Evolutionary conservation across 495 filamentous ascomycete species (phyloP), one percentile per base, ranked within the genome.

Genomic region (Daldinia concentrica): DNA sequence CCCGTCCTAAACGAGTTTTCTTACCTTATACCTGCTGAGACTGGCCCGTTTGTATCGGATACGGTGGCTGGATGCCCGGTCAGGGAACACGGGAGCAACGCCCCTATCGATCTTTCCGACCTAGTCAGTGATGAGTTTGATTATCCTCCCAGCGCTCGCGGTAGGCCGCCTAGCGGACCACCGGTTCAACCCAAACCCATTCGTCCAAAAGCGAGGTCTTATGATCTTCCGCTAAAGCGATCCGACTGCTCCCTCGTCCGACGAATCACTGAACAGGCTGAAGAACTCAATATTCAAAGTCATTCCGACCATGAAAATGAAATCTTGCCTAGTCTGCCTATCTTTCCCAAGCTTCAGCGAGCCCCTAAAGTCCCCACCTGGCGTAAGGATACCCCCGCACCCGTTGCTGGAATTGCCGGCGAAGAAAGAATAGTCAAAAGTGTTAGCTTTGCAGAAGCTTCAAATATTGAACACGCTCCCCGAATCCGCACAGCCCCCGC

Each of bases 201-300:
- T 54, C 50, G 24, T n/a, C 15, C 26, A 17, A 54, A 3, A 3
- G 17, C 24, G 9, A 27, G 4, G 5, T 17, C 54, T 2, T 6
- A 17, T 6, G 9, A 17, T 4, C 3, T 15, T 59, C 19, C n/a
- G 17, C 12, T 17, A 30, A 30, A 62, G 37, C 1, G 6, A 12
- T 73, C 69, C 1, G 43, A 43, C 15, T 29, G 39, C 14, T 74
- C 68, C 12, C 61, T 74, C 6, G 69, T 68, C 34, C 62, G 54
- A 41, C 58, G 57, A 22, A 55, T 73, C 7, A 72, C 66, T 8
- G 48, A 69, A 37, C 12, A 22, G 6, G 72, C 66, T 2, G 62
- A 67, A 19, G 36, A 39, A 4, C 15, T 58, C 0, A 14, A 62
- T 9, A 54, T 70, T 37, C 22, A 19, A 5, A 50, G 69, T 9